phyloP scores from a whole-genome alignment of 805 yeast genomes.

The Scheffersomyces amazonensis region DNA sequence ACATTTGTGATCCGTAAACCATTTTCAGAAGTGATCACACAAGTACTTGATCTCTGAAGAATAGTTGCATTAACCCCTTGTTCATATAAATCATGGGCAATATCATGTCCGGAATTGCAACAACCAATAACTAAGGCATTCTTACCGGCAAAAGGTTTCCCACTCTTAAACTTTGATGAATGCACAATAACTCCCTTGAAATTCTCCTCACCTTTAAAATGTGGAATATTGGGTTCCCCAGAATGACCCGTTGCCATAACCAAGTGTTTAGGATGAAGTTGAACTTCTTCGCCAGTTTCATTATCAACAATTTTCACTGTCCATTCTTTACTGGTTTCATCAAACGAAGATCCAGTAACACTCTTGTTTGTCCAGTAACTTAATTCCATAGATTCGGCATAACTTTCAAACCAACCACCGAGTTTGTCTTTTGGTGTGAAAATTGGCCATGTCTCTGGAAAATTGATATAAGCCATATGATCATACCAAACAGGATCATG shows the following conservation, averaged over 20 bases:
- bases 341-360: conserved; percentile 27
- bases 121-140: conserved; percentile 45
- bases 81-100: conserved; percentile 43
- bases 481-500: conserved; percentile 47
- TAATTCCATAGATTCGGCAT: conserved; percentile 39
- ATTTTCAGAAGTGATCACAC: conserved; percentile 34
- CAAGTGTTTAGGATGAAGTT: conserved; percentile 32
- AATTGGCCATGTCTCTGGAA: conserved; percentile 41
- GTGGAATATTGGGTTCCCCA: conserved; percentile 44
- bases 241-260: conserved; percentile 47
- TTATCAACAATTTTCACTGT: conserved; percentile 26
- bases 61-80: conserved; percentile 43
- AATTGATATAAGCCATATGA: conserved; percentile 37
- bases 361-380: conserved; percentile 23
- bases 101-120: conserved; percentile 46
- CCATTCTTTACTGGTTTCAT: conserved; percentile 14
- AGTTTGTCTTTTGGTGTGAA: conserved; percentile 44
- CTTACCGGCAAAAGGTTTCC: conserved; percentile 38
- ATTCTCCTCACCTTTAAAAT: conserved; percentile 31
- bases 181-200: conserved; percentile 40
- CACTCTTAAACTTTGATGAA: conserved; percentile 41
- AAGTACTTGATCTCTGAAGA: conserved; percentile 45
- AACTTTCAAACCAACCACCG: conserved; percentile 42
- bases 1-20: conserved; percentile 27
- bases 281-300: conserved; percentile 17